These are phyloP conservation scores for Gynostemma pentaphyllum DNA, from an alignment of 306 rosid genomes.

Conservation along the genomic window DNA sequence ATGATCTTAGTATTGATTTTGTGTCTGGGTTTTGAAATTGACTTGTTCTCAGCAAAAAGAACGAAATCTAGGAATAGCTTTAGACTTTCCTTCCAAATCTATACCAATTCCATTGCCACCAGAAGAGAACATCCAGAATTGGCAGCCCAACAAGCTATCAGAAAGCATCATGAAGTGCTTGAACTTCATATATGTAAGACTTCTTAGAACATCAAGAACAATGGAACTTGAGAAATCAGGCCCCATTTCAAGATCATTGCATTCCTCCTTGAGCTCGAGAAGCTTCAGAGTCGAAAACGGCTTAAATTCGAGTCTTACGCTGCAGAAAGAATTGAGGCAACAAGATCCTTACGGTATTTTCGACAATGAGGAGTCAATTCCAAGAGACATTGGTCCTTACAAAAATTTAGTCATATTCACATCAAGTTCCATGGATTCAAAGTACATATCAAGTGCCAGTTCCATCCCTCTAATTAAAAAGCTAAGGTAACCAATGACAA, in stretches of 20 bases:
- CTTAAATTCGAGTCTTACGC: conserved; percentile 29
- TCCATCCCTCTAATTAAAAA: conserved; percentile 62
- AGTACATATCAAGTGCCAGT: conserved; percentile 56
- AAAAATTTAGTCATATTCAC: conserved; percentile 78
- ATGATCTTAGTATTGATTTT: no score
- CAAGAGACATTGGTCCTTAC: conserved; percentile 91
- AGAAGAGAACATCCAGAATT: conserved; percentile 60
- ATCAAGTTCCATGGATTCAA: conserved; percentile 64
- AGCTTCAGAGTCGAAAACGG: conserved; percentile 71
- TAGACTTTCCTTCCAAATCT: conserved; percentile 51
- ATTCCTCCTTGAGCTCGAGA: conserved; percentile 68
- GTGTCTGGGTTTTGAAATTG: not conserved
- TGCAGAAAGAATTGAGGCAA: conserved; percentile 70
- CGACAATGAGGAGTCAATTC: conserved; percentile 63
- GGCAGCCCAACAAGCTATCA: conserved; percentile 92
- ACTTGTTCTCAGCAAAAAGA: conserved; percentile 35
- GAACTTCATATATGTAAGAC: conserved; percentile 72
- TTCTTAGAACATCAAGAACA: conserved; percentile 83
- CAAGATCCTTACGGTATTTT: conserved; percentile 93
- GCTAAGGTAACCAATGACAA: conserved; percentile 37
- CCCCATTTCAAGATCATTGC: conserved; percentile 52
- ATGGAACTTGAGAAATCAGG: conserved; percentile 88
- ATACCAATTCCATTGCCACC: conserved; percentile 27
- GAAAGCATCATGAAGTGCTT: conserved; percentile 91
- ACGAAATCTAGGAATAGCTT: conserved; percentile 28